Percentiles rank a stretch among this genome's conserved stretches.
These are phyloP conservation scores for Senna siamea DNA, from an alignment of 306 rosid species.

Conservation along the genomic window DNA sequence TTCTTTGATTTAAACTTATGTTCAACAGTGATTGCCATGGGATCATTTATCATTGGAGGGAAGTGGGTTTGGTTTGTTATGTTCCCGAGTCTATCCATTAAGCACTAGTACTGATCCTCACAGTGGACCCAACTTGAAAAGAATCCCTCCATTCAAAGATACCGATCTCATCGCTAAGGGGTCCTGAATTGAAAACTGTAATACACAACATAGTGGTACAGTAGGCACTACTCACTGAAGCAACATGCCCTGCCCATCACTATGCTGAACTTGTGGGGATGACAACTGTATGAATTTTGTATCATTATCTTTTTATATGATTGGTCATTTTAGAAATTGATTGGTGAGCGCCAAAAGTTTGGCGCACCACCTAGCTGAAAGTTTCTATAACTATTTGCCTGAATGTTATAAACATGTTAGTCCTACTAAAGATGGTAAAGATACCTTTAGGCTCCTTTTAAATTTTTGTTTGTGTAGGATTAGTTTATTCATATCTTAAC, in stretches of 20 bases:
- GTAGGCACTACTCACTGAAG: not conserved
- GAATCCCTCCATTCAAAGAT: not conserved
- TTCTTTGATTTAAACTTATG: not conserved
- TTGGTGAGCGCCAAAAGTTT: not conserved
- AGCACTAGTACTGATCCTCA: not conserved
- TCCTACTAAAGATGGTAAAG: not conserved
- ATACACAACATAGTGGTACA: not conserved
- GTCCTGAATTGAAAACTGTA: not conserved
- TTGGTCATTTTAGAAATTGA: not conserved
- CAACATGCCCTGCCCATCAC: not conserved
- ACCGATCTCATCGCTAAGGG: not conserved
- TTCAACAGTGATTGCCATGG: not conserved
- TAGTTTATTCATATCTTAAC: not conserved
- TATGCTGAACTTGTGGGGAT: not conserved
- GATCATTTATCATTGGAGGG: not conserved
- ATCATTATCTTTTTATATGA: not conserved
- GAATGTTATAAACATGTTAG: not conserved
- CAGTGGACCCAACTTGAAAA: not conserved
- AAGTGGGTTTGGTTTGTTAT: constrained; percentile 25
- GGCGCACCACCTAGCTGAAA: constrained; percentile 1
- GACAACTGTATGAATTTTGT: not conserved
- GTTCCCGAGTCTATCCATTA: not conserved
- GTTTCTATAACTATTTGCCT: not conserved
- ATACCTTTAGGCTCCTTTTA: not conserved
- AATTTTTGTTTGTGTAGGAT: not conserved